These are phyloP conservation scores for Cladosporium cucumerinum DNA, from an alignment of 2,329 filamentous ascomycete species.

Conservation along the genomic window DNA sequence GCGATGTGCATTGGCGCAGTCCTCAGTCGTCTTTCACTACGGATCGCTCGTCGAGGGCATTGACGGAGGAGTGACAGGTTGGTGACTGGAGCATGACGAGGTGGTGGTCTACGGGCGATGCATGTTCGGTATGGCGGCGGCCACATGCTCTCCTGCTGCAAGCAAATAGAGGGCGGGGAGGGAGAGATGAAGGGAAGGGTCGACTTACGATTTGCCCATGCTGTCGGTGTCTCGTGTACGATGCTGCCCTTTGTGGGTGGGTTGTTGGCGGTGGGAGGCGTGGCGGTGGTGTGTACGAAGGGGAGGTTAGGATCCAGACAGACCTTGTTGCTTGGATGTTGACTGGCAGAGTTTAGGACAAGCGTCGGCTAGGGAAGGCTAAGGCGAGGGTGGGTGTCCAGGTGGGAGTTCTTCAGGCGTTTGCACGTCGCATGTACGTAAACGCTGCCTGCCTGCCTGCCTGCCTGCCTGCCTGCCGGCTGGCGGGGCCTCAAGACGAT, in stretches of 20 bases:
- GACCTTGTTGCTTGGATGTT: neutral
- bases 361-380: conserved; percentile 5
- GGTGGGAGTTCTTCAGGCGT: neutral
- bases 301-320: neutral
- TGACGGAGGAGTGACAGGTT: conserved; percentile 1
- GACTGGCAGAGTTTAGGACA: neutral
- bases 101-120: neutral
- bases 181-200: conserved; percentile 1
- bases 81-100: neutral
- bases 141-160: conserved; percentile 1
- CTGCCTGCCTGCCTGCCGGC: neutral
- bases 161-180: conserved; percentile 10
- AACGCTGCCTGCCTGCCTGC: too few relatives aligned
- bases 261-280: neutral
- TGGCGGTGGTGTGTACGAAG: neutral
- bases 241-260: neutral
- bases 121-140: neutral
- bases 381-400: neutral
- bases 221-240: conserved; percentile 1
- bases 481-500: neutral
- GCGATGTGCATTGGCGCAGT: neutral
- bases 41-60: neutral
- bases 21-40: neutral
- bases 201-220: conserved; percentile 20
- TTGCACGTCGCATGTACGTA: neutral